phyloP scores from a whole-genome alignment of 805 yeast species.

The Millerozyma acaciae region DNA sequence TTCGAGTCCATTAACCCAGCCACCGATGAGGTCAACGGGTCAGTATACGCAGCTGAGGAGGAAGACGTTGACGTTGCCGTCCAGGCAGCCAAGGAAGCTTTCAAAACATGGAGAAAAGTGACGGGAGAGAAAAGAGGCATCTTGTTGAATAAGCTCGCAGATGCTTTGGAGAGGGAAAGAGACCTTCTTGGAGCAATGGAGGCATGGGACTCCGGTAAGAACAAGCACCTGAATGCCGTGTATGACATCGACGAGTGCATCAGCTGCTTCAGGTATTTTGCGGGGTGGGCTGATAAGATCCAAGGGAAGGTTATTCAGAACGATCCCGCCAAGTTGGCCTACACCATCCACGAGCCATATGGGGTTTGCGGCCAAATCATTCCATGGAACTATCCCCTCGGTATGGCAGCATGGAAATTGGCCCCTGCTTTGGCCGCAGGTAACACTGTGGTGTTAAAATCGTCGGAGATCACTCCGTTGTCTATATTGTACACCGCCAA shows the following conservation, averaged over 20 bases:
- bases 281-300: conserved; percentile 61
- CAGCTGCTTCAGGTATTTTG: conserved; percentile 48
- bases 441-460: conserved; percentile 65
- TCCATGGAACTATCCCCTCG: conserved; percentile 47
- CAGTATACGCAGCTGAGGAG: conserved; percentile 38
- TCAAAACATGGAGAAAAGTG: conserved; percentile 44
- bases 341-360: conserved; percentile 59
- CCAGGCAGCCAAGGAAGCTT: conserved; percentile 34
- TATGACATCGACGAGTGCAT: conserved; percentile 48
- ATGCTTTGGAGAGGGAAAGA: conserved; percentile 27
- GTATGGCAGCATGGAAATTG: conserved; percentile 77
- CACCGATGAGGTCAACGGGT: conserved; percentile 41
- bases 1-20: conserved; percentile 41
- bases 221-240: conserved; percentile 44
- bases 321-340: conserved; percentile 52
- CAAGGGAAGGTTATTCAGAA: conserved; percentile 44
- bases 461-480: conserved; percentile 75
- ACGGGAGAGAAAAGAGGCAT: conserved; percentile 40
- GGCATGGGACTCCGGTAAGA: conserved; percentile 48
- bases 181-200: conserved; percentile 36
- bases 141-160: conserved; percentile 36
- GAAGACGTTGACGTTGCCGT: conserved; percentile 44
- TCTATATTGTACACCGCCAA: conserved; percentile 60
- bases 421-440: conserved; percentile 84
- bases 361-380: conserved; percentile 46